Base-by-base conservation (phyloP, 495 filamentous ascomycete species). In the Ascobolus immersus region DNA sequence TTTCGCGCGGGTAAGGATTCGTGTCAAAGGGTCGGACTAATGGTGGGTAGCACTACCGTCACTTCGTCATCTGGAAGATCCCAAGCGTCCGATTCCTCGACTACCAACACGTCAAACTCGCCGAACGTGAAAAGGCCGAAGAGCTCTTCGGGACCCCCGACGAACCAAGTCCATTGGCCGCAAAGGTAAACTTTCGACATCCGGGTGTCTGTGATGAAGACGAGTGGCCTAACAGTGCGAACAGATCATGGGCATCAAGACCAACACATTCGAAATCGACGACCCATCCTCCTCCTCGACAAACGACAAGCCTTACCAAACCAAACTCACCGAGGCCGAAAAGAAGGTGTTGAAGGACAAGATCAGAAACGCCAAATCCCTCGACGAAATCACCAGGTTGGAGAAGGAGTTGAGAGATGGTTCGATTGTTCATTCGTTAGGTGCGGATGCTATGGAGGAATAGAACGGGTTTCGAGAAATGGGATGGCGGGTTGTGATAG, bases 341-440 rank as follows among this genome's bases (percentile, higher is more conserved):
- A 59, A 60, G 43, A 72, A 73, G 59, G 61, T 55, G 10, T 64
- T 81, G 7, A 64, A 68, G 55, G 65, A 67, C 45, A 54, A 77
- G 60, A 86, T 91, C 44, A 65, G 63, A 49, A 69, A 75, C 40
- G 86, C 89, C 4, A 77, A 73, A 53, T 86, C 73, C 47, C 43
- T 94, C 48, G 71, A 78, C 47, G 79, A 86, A 56, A 79, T 90
- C 43, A 67, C 73, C 14, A 54, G 69, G 34, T 45, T 90, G 46
- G 79, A 90, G 61, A 76, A 73, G 55, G 77, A 78, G 50, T 54
- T 93, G 34, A 72, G 73, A 37, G 81, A 94, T 54, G 86, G 86
- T 3, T 55, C 74, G 51, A 62, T 93, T 49, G 78, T 80, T 11
- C 59, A 61, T 17, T 77, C 69, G 23, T 58, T 71, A 21, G 54